These are phyloP conservation scores for Trichoderma citrinoviride DNA, from an alignment of 2,329 filamentous ascomycete genomes.

Conservation along the genomic window DNA sequence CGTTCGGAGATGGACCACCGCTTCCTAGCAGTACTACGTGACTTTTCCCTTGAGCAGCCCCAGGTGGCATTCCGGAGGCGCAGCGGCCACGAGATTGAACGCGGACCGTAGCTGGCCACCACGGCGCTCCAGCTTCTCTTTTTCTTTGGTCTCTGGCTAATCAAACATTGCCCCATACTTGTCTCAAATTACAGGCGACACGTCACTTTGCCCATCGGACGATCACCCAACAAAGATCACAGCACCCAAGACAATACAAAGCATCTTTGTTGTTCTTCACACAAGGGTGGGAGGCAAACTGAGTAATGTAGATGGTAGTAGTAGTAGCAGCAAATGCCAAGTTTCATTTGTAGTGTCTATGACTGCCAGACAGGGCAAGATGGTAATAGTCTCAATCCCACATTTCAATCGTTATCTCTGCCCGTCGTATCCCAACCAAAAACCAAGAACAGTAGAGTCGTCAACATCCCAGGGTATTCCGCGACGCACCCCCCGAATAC, in stretches of 20 bases:
- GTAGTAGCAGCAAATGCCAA: slow-evolving; percentile 3
- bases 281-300: not conserved
- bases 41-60: not conserved
- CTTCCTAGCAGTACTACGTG: not conserved
- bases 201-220: slow-evolving; percentile 21
- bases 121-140: not conserved
- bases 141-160: slow-evolving; percentile 6
- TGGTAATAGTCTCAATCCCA: slow-evolving; percentile 9
- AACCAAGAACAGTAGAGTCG: not conserved
- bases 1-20: not conserved
- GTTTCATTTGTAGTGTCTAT: slow-evolving; percentile 19
- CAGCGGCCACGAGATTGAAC: slow-evolving; percentile 15
- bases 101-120: slow-evolving; percentile 9
- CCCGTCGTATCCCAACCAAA: slow-evolving; percentile 10
- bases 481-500: slow-evolving; percentile 22
- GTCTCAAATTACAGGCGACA: slow-evolving; percentile 22
- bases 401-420: slow-evolving; percentile 21
- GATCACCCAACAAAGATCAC: slow-evolving; percentile 20
- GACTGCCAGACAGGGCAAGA: slow-evolving; percentile 11
- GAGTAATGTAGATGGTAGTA: not conserved
- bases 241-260: not conserved
- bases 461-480: slow-evolving; percentile 23
- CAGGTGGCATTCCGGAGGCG: slow-evolving; percentile 13
- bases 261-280: no score
- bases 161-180: slow-evolving; percentile 17